Base-by-base conservation (phyloP, 305 asterid species). In the Fraxinus paxiana region DNA sequence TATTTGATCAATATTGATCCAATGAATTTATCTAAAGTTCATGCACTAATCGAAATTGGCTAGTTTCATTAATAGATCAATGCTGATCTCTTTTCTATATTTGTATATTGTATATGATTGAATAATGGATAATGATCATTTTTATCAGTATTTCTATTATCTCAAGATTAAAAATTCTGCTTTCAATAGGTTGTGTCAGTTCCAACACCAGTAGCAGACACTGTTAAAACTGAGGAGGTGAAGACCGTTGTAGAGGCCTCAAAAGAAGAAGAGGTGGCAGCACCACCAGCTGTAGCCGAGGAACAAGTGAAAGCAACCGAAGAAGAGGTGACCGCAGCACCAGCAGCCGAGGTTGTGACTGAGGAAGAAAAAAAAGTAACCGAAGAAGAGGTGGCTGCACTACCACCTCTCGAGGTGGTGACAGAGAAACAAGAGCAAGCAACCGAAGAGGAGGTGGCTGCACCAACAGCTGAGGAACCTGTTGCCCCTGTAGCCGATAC, bases 131-230 rank as follows among this genome's bases (percentile, higher is more conserved):
- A 24, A 24, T 63, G 72, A 24, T 63, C 6, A 3, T 63, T 22
- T 61, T 63, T 22, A 63, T 63, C 33, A 63, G 72, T 22, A 63
- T 26, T 24, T 63, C 35, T 63, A 12, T 63, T 3, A 22, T 24
- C 17, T 10, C 2, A 12, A 63, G 72, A 63, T 26, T 22, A 63
- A 70, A 69, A 70, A 12, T 31, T 31, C 41, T 70, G 48, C 24
- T 71, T 31, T 71, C 83, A 61, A 15, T 82, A 86, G 15, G 86
- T 84, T 69, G 80, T 54, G 63, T 56, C 54, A 31, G 81, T 74
- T 13, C 82, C 61, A 41, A 37, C 34, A 24, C 80, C 20, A 71
- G 76, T 33, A 34, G 56, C 43, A 34, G 76, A 71, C n/a, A 17
- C 38, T 67, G 43, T 31, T 34, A 71, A 71, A 71, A 71, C 28